phyloP scores from a whole-genome alignment of 148 eudicot genomes.

The Polygonum maritimum region DNA sequence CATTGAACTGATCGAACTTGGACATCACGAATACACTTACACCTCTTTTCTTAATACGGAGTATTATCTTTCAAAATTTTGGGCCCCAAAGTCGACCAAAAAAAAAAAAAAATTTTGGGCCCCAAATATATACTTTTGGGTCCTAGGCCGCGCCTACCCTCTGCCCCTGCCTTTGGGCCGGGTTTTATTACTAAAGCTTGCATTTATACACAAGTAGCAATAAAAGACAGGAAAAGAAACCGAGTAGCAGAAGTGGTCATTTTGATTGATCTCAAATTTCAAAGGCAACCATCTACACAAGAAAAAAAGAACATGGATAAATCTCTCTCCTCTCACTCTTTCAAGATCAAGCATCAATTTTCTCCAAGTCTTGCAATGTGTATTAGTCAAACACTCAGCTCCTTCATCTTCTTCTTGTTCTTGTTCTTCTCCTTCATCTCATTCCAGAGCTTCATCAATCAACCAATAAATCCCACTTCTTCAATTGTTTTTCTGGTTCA shows the following conservation, averaged over 20 bases:
- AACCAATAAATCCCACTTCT: conserved; percentile 1
- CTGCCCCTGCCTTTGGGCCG: no score
- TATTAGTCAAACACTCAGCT: not conserved
- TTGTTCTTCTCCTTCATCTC: not conserved
- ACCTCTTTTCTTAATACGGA: no score
- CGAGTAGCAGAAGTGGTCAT: conserved; percentile 5
- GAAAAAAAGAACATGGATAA: conserved; percentile 8
- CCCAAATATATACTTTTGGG: no score
- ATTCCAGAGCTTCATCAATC: not conserved
- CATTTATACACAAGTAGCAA: no score
- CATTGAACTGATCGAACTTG: no score
- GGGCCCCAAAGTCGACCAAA: no score
- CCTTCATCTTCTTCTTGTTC: not conserved
- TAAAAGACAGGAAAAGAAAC: not conserved
- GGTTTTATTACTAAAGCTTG: no score
- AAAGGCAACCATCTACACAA: conserved; percentile 3
- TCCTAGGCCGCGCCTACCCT: no score
- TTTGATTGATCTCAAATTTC: conserved; percentile 3
- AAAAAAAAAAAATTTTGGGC: no score
- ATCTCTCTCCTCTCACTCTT: conserved; percentile 1
- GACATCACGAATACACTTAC: no score
- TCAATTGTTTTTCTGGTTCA: not conserved
- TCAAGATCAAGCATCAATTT: not conserved
- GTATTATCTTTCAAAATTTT: no score
- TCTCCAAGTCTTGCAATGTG: conserved; percentile 9